Percentiles rank a stretch among this genome's conserved stretches.
phyloP scores from a whole-genome alignment of 352 stramenopile genomes.

The Stramenopiles sp. region DNA sequence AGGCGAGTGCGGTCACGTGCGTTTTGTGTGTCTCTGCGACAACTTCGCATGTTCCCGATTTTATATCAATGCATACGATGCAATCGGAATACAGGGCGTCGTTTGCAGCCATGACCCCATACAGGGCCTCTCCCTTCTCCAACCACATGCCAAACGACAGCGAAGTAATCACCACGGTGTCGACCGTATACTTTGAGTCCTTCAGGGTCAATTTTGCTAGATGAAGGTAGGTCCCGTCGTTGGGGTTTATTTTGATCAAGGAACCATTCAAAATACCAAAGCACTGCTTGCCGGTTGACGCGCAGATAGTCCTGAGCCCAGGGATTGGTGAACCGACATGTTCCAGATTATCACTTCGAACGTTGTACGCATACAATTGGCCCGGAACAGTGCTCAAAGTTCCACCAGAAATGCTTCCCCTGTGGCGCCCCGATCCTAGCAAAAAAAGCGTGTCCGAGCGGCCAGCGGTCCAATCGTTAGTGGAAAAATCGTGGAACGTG shows the following conservation, averaged over 20 bases:
- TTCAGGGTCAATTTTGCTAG: neutral
- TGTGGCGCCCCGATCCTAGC: neutral
- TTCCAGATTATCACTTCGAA: neutral
- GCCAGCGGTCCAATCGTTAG: neutral
- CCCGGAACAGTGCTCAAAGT: neutral
- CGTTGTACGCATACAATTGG: neutral
- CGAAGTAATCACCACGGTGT: neutral
- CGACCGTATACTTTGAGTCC: neutral
- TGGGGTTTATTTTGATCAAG: neutral
- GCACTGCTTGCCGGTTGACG: neutral
- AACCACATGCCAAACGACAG: neutral
- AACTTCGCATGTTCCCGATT: neutral
- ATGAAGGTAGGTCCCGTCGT: neutral
- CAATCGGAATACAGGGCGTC: neutral
- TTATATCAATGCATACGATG: slow-evolving; percentile 8
- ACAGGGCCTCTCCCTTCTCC: neutral
- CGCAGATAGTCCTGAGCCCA: neutral
- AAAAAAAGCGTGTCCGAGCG: neutral
- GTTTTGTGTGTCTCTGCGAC: neutral
- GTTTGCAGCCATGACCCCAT: neutral
- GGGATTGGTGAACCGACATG: neutral
- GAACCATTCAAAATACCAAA: neutral
- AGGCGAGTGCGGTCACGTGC: neutral
- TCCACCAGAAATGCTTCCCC: neutral
- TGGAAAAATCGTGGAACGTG: slow-evolving; percentile 7